Base-by-base conservation (phyloP, 2,329 filamentous ascomycete species). In the Cordyceps pruinosa region DNA sequence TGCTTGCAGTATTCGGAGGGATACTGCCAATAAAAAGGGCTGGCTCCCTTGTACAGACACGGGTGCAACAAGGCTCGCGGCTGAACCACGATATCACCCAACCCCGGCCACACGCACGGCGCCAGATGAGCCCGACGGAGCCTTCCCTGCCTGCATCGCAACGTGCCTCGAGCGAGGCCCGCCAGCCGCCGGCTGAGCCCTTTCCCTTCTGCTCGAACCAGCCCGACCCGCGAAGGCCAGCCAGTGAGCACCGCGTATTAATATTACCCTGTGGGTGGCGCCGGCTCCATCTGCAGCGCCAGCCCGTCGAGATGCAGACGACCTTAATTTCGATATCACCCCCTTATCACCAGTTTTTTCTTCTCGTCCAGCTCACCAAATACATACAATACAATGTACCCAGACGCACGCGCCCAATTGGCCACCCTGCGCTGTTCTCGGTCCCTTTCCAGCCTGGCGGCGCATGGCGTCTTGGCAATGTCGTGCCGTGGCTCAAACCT, bases 261-360 rank as follows among this genome's bases (percentile, higher is more conserved):
- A 46, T 54, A 54, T 54, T 54, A 54, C 51, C 21, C 39, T 54
- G 30, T 54, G 30, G 51, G 51, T 54, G 30, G 51, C 51, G 51
- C 42, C 42, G 34, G 21, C 21, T 46, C 51, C 51, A 46, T 54
- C 32, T 15, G n/a, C 25, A 15, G 23, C 32, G 35, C 26, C 30
- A 52, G 26, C 49, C 49, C 35, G 28, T 44, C 28, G 39, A 51
- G 48, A 53, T 53, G 50, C 19, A 34, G 50, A 35, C 37, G 37
- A 26, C 34, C 32, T 50, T 23, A 44, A 53, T 53, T 44, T 53
- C 19, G 35, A 34, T n/a, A 25, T 21, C 37, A 23, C 48, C 50
- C 49, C 50, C 21, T 17, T 23, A 32, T 32, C 47, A 39, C 32
- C 34, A 30, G 35, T 10, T 32, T 35, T 45, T 45, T 9, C 26